Conservation (phyloP, 2,329 filamentous ascomycete genomes). For the Diaporthe helianthi region DNA sequence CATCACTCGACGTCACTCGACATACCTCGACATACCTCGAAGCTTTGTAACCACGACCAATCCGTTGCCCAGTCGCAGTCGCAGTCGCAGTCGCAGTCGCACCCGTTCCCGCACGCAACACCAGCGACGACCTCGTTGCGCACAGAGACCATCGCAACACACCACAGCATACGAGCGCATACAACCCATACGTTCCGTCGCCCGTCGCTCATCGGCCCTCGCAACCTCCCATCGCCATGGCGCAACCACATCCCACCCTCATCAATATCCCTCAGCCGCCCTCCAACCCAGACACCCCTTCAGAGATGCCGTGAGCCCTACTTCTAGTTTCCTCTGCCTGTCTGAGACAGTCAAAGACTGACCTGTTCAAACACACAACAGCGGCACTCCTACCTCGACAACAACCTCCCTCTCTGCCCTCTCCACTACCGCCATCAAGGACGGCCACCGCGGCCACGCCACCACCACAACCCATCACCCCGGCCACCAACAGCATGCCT, state of each 20-base stretch:
- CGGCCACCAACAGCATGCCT: conserved; percentile 65
- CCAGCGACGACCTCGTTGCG: conserved; percentile 1
- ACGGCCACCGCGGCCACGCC: conserved; percentile 86
- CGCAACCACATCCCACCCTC: conserved; percentile 64
- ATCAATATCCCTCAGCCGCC: conserved; percentile 86
- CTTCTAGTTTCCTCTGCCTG: conserved; percentile 15
- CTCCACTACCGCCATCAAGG: conserved; percentile 94
- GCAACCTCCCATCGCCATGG: conserved; percentile 37
- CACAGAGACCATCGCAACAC: not conserved
- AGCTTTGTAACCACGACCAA: too few relatives aligned
- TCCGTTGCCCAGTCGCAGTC: not conserved
- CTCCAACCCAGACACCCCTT: conserved; percentile 84
- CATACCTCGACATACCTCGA: too few relatives aligned
- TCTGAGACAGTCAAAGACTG: not conserved
- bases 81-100: not conserved
- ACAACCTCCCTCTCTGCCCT: conserved; percentile 91
- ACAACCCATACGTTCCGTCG: not conserved
- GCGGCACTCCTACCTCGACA: conserved; percentile 90
- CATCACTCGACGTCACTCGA: not conserved
- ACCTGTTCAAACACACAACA: conserved; percentile 47
- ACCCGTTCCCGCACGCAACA: not conserved
- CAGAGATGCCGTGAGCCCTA: conserved; percentile 89
- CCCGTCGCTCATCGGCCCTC: not conserved
- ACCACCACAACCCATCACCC: conserved; percentile 63
- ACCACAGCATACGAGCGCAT: not conserved